Evolutionary conservation across 768 basidiomycete genomes (phyloP).

Genomic region (Mycena capillaripes): DNA sequence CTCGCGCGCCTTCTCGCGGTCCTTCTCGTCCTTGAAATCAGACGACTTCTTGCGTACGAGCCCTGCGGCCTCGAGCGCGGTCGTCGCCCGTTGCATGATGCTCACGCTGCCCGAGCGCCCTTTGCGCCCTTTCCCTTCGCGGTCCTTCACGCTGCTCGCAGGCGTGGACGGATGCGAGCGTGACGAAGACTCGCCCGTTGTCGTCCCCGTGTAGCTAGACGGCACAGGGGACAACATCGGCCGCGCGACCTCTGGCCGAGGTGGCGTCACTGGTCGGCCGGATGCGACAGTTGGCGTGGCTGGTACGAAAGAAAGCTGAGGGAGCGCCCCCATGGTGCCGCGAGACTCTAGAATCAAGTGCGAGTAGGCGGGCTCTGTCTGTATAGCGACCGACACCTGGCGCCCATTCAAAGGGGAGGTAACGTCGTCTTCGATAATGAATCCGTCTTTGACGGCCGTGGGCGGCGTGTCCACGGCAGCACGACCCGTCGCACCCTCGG

Average conservation of each 20-base stretch:
- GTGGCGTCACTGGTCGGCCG: conserved; percentile 64
- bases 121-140: conserved; percentile 76
- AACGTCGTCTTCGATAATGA: conserved; percentile 1
- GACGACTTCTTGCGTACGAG: conserved; percentile 86
- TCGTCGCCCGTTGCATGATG: conserved; percentile 96
- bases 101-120: conserved; percentile 90
- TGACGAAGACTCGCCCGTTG: conserved; percentile 61
- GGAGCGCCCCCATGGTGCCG: conserved; percentile 52
- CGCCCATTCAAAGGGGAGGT: not conserved
- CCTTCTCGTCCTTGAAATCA: conserved; percentile 74
- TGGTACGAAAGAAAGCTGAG: conserved; percentile 81
- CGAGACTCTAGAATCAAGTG: conserved; percentile 46
- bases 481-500: conserved; percentile 20
- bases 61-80: conserved; percentile 88
- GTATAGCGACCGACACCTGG: conserved; percentile 55
- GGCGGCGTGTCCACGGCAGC: conserved; percentile 1
- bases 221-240: conserved; percentile 72
- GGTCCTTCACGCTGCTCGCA: conserved; percentile 70
- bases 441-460: not conserved
- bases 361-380: conserved; percentile 56
- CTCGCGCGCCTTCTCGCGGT: conserved; percentile 58
- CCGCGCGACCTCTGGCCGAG: conserved; percentile 59
- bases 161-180: conserved; percentile 82
- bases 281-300: conserved; percentile 76
- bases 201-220: conserved; percentile 44